Conservation (phyloP, 1,284 basidiomycete species). For the Entoloma clypeatum region DNA sequence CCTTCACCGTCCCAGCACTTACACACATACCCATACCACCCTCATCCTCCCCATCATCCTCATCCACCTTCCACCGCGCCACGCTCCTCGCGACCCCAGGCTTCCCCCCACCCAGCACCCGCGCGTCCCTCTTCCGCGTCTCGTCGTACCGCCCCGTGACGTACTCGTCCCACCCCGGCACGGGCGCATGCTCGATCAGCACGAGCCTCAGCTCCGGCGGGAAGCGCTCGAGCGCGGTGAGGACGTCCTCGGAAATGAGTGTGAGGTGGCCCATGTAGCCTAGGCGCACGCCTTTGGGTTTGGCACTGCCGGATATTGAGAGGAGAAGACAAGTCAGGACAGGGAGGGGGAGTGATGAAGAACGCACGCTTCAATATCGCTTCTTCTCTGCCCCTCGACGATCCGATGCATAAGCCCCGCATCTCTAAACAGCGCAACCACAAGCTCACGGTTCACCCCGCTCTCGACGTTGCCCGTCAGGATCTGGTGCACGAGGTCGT, state of each 20-base stretch:
- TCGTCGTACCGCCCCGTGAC: slow-evolving; percentile 80
- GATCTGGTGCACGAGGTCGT: slow-evolving; percentile 95
- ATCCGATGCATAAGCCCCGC: slow-evolving; percentile 78
- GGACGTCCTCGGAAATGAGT: slow-evolving; percentile 89
- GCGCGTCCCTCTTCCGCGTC: slow-evolving; percentile 80
- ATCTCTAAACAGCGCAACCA: slow-evolving; percentile 77
- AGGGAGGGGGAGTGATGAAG: slow-evolving; percentile 5
- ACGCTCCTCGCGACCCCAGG: slow-evolving; percentile 48
- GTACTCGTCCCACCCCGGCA: slow-evolving; percentile 85
- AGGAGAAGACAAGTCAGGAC: no score
- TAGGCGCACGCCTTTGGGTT: slow-evolving; percentile 70
- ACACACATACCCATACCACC: slow-evolving; percentile 20
- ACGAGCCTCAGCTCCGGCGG: slow-evolving; percentile 71
- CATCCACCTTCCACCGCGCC: slow-evolving; percentile 67
- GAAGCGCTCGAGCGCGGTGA: slow-evolving; percentile 81
- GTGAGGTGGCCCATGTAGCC: slow-evolving; percentile 98
- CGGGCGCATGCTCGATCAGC: slow-evolving; percentile 65
- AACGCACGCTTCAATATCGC: slow-evolving; percentile 69
- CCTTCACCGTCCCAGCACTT: slow-evolving; percentile 29
- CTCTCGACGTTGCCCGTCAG: slow-evolving; percentile 81
- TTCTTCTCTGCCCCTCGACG: slow-evolving; percentile 77
- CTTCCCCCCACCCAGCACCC: slow-evolving; percentile 80
- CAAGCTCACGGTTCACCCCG: slow-evolving; percentile 78
- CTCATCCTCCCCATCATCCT: slow-evolving; percentile 48
- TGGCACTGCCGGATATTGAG: slow-evolving; percentile 38